Evolutionary conservation across 495 filamentous ascomycete genomes (phyloP).

Genomic region (Darksidea phi): DNA sequence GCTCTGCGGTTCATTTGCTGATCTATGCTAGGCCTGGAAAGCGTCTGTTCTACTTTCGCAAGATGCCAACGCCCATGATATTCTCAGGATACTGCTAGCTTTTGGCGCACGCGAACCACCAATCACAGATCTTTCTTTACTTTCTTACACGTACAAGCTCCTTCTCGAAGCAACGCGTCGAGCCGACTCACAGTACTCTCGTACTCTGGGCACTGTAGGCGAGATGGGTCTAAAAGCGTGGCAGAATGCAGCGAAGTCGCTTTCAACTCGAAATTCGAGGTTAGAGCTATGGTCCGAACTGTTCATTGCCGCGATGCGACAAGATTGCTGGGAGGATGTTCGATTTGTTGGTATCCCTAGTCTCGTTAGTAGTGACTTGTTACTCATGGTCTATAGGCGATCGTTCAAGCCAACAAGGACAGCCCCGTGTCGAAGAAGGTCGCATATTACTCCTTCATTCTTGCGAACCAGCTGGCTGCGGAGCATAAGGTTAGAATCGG

Average conservation of each 20-base stretch:
- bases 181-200: neutral
- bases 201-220: neutral
- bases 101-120: constrained; percentile 6
- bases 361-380: neutral
- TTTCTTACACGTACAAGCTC: constrained; percentile 6
- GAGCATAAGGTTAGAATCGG: neutral
- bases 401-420: constrained; percentile 2
- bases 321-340: constrained; percentile 34
- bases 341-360: constrained; percentile 17
- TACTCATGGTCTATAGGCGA: neutral
- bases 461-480: constrained; percentile 14
- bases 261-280: constrained; percentile 4
- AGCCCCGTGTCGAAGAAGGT: constrained; percentile 6
- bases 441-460: constrained; percentile 12
- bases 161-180: constrained; percentile 4
- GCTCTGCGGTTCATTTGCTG: neutral
- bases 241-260: constrained; percentile 15
- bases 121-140: constrained; percentile 10
- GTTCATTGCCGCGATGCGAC: constrained; percentile 10
- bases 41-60: constrained; percentile 7
- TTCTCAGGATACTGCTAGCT: neutral
- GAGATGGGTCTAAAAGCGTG: neutral
- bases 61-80: neutral
- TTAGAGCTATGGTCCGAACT: constrained; percentile 14
- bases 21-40: constrained; percentile 22